Evolutionary conservation across 371 early-diverging fungal genomes (phyloP).

Genomic region (Nosema muscidifuracis): DNA sequence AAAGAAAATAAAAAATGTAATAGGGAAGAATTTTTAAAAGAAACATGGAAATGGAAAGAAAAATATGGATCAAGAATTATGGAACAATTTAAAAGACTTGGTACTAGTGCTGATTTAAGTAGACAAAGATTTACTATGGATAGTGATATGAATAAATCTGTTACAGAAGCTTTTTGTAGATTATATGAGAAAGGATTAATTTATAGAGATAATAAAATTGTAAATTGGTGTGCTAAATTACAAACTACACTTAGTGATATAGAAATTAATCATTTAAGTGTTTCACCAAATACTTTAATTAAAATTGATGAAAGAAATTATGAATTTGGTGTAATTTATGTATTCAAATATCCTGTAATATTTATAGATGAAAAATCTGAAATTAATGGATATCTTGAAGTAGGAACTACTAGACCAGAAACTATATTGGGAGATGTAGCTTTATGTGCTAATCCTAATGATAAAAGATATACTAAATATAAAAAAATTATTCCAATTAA

Average conservation of each 20-base stretch:
- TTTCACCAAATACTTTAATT: constrained; percentile 42
- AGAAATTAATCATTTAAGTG: constrained; percentile 67
- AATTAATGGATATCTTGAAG: constrained; percentile 46
- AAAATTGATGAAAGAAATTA: constrained; percentile 71
- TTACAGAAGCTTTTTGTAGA: constrained; percentile 83
- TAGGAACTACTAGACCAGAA: constrained; percentile 96
- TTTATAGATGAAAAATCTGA: not conserved
- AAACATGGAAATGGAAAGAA: constrained; percentile 93
- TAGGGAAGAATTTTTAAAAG: constrained; percentile 76
- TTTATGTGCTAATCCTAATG: constrained; percentile 83
- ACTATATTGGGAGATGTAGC: constrained; percentile 98
- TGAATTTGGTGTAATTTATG: constrained; percentile 86
- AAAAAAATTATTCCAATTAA: constrained; percentile 70
- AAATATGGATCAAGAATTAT: constrained; percentile 70
- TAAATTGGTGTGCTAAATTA: constrained; percentile 94
- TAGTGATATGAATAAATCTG: constrained; percentile 72
- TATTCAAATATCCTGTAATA: constrained; percentile 65
- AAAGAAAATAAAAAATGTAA: constrained; percentile 72
- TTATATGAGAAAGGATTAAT: constrained; percentile 89
- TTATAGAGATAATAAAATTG: constrained; percentile 86
- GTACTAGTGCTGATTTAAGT: constrained; percentile 85
- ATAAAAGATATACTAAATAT: constrained; percentile 68
- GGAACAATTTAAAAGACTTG: constrained; percentile 81
- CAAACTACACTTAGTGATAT: constrained; percentile 92
- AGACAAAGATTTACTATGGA: constrained; percentile 91